Evolutionary conservation across 371 early-diverging fungal genomes (phyloP), one percentile per base, ranked within the genome.

Genomic region (Rhizopus microsporus): DNA sequence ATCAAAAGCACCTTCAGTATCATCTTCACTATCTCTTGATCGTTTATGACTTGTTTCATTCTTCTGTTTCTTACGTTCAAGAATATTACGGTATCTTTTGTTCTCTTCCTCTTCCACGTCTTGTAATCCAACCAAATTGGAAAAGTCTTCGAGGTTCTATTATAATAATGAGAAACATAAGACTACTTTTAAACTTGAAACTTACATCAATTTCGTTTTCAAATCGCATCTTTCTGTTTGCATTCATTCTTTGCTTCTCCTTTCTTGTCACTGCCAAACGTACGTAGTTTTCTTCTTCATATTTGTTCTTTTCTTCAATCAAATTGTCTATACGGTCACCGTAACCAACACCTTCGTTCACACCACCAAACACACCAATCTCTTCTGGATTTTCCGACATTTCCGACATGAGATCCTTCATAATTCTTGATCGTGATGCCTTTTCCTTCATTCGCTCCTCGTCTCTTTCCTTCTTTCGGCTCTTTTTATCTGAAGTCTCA

Each of bases 251-350:
- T 62, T 81, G 78, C 73, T 88, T 82, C 55, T 95, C 93, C 69
- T 90, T 89, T 64, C 87, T 86, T 42, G 88, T 88, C 31, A 89
- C 57, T 46, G 80, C 75, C 34, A 94, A 68, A 58, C 98, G 88
- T 44, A 88, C 84, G 67, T 93, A 95, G 69, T 94, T 94, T 33
- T 91, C 90, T 72, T 96, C 95, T 77, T 98, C 98, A 62, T 90
- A 94, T 29, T 77, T 68, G 40, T 80, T 75, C 51, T 91, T 85
- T 65, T 93, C 92, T 13, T 69, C 72, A 60, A 87, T 71, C 46
- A 77, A 56, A 49, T 65, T 73, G 64, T 86, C 83, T 44, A 83
- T 66, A 7, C 76, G 72, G 43, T 83, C 83, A 57, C 78, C 77
- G 38, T 60, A 69, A 15, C 80, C 81, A 53, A 71, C 76, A 7